Base-by-base conservation (phyloP, 129 eudicot species). In the Ambrosia artemisiifolia region DNA sequence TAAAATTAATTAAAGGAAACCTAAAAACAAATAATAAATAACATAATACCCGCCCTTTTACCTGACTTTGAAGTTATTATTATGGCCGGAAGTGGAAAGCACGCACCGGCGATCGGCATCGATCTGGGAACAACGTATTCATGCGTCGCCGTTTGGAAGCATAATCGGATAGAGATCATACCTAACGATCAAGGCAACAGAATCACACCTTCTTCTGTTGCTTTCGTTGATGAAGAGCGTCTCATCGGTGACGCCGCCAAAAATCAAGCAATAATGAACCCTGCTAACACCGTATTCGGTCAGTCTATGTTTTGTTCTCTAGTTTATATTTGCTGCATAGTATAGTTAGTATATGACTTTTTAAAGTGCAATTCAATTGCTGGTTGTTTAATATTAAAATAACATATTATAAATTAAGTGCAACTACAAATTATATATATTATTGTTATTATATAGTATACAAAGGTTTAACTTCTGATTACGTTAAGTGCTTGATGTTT, bases 181-280 rank as follows among this genome's bases (percentile, higher is more conserved):
- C 69, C 69, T 0, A 72, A 72, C 42, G 77, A 72, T 61, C 77
- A 72, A 60, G 77, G 59, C 32, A 71, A 71, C 76, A 12, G 67
- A 43, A 57, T 54, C 14, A 71, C 76, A 11, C 76, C 76, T 1
- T 72, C 77, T 3, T 43, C 5, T 72, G 77, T 72, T 44, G 77
- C 69, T 46, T 72, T 72, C 44, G 6, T 7, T 54, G 51, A 70
- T 54, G 65, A 7, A 51, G 74, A 70, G 19, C 65, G 51, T 36
- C 38, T 70, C 7, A 20, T 70, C 13, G 75, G 75, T 36, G 43
- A 36, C 5, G 43, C 8, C 43, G 43, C 43, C 43, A 69, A 51
- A 48, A 69, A 69, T 5, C 75, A 70, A 70, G 65, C 38, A 5
- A 50, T 68, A 5, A 59, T 30, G 60, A 72, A 59, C 68, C 69